Percentiles rank a stretch among this genome's conserved stretches.
Evolutionary conservation across 352 stramenopile species (phyloP).

Genomic region (Phytopythium mirpurense): DNA sequence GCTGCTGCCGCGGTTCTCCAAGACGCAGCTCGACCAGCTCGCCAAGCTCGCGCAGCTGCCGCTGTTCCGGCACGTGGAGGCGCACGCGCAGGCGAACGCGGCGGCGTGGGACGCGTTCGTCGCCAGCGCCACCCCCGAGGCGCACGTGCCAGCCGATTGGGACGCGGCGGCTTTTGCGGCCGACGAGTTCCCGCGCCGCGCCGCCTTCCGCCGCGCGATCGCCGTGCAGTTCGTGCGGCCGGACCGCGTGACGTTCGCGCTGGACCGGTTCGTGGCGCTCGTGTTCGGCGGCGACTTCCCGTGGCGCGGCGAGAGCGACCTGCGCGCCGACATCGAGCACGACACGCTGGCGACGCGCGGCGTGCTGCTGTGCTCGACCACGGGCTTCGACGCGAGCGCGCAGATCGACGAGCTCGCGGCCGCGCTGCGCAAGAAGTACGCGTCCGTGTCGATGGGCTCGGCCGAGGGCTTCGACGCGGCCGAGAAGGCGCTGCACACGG

Average conservation of each 20-base stretch:
- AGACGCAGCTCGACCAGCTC: conserved; percentile 80
- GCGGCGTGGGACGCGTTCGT: conserved; percentile 80
- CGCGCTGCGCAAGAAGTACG: conserved; percentile 90
- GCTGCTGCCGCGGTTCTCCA: conserved; percentile 52
- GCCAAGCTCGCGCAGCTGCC: conserved; percentile 68
- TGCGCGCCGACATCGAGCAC: conserved; percentile 90
- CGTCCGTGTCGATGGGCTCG: conserved; percentile 98
- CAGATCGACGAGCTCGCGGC: conserved; percentile 95
- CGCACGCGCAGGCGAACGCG: conserved; percentile 55
- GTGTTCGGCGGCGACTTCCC: conserved; percentile 92
- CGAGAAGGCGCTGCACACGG: conserved; percentile 92
- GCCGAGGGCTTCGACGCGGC: conserved; percentile 94
- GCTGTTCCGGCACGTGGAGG: conserved; percentile 75
- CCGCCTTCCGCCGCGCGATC: conserved; percentile 78
- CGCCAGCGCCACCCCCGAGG: conserved; percentile 68
- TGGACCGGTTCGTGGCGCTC: conserved; percentile 66
- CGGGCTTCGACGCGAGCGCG: conserved; percentile 97
- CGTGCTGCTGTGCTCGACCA: conserved; percentile 96
- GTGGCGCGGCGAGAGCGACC: conserved; percentile 93
- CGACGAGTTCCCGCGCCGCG: conserved; percentile 36
- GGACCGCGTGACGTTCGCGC: conserved; percentile 83
- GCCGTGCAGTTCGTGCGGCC: conserved; percentile 85
- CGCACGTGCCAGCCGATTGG: conserved; percentile 58
- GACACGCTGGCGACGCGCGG: conserved; percentile 89
- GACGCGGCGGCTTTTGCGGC: conserved; percentile 34